Conservation (phyloP, 805 yeast genomes). For the Hanseniaspora singularis region DNA sequence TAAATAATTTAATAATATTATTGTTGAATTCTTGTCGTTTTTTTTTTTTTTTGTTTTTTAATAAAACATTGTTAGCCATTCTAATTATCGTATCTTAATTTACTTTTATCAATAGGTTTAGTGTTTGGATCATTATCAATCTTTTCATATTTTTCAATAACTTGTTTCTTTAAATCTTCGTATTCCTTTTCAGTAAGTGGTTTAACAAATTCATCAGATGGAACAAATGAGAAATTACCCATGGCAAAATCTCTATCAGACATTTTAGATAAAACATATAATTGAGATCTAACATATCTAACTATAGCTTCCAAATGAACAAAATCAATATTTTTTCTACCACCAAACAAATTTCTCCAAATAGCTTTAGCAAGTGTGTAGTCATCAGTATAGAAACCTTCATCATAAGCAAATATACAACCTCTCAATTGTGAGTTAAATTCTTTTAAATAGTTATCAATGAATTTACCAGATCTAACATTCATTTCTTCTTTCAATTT, state of each 20-base stretch:
- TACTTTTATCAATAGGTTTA: constrained; percentile 51
- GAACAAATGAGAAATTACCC: constrained; percentile 74
- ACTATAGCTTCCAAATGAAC: constrained; percentile 77
- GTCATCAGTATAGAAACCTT: constrained; percentile 73
- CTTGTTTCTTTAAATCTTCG: constrained; percentile 38
- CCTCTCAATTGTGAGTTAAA: constrained; percentile 87
- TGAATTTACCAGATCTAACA: constrained; percentile 65
- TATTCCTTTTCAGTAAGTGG: constrained; percentile 59
- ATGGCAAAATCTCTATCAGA: constrained; percentile 87
- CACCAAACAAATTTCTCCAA: constrained; percentile 87
- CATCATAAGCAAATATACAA: constrained; percentile 80
- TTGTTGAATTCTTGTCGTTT: background rate
- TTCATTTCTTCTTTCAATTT: constrained; percentile 79
- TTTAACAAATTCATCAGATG: constrained; percentile 67
- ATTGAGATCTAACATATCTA: constrained; percentile 80
- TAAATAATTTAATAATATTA: too few relatives aligned
- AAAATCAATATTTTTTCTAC: constrained; percentile 67
- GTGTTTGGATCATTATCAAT: constrained; percentile 33
- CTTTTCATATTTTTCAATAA: constrained; percentile 42
- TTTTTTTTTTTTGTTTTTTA: background rate
- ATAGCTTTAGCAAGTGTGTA: constrained; percentile 63
- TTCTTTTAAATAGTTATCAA: constrained; percentile 78
- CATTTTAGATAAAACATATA: constrained; percentile 74
- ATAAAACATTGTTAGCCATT: too few relatives aligned
- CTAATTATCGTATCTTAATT: constrained; percentile 38